Evolutionary conservation across 257 asterid genomes (phyloP).

Genomic region (Fraxinus americana): DNA sequence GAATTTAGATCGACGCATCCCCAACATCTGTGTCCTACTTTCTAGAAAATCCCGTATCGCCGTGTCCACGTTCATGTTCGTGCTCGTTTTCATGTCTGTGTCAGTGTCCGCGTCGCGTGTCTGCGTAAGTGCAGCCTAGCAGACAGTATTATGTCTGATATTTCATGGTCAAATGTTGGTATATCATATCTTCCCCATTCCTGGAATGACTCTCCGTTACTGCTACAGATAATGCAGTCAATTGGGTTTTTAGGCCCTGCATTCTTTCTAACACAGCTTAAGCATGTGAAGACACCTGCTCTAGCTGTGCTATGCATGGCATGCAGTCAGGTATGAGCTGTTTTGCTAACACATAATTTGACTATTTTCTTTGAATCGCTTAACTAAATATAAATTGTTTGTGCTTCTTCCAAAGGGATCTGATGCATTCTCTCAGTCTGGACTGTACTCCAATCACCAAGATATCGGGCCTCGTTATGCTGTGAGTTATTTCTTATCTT

Average conservation of each 20-base stretch:
- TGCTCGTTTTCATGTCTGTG: no score
- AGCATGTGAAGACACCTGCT: conserved; percentile 80
- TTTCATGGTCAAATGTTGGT: conserved; percentile 6
- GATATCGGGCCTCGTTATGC: conserved; percentile 96
- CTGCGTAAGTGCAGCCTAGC: no score
- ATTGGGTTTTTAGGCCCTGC: conserved; percentile 93
- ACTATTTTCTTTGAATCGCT: conserved; percentile 1
- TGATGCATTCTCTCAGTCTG: conserved; percentile 96
- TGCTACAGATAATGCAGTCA: conserved; percentile 86
- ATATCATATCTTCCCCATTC: neutral
- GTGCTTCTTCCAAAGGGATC: conserved; percentile 56
- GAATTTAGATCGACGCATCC: no score
- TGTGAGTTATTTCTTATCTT: conserved; percentile 51
- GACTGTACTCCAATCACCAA: conserved; percentile 95
- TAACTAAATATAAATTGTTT: conserved; percentile 13
- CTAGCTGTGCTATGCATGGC: conserved; percentile 95
- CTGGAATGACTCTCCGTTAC: conserved; percentile 17
- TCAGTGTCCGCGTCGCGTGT: no score
- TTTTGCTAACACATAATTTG: conserved; percentile 13
- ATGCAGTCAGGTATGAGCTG: conserved; percentile 76
- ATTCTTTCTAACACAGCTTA: conserved; percentile 76
- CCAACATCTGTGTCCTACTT: no score
- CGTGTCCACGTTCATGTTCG: no score
- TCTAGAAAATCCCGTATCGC: no score
- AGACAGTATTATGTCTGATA: neutral